Evolutionary conservation across 371 early-diverging fungal genomes (phyloP).

Genomic region (Apophysomyces sp.): DNA sequence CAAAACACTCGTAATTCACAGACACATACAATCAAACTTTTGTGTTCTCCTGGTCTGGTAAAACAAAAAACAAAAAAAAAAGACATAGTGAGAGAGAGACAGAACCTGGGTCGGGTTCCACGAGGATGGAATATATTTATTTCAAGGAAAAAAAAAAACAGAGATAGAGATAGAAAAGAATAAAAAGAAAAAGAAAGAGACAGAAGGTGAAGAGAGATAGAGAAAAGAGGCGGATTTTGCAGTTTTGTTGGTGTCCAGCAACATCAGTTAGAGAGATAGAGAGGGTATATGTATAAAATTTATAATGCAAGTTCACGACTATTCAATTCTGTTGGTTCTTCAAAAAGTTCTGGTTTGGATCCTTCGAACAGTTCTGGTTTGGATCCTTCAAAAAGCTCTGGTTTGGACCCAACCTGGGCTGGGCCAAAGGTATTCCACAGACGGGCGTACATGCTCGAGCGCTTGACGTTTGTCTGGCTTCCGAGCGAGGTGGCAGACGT

Average conservation of each 20-base stretch:
- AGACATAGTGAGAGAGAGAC: too few species aligned
- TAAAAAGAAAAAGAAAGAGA: not conserved
- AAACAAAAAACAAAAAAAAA: too few species aligned
- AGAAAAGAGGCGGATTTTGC: not conserved
- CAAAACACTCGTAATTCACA: too few species aligned
- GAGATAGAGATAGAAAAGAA: conserved; percentile 1
- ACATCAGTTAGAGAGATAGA: too few species aligned
- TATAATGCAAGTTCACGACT: not conserved
- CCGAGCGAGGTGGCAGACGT: conserved; percentile 37
- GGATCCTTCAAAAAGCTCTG: not conserved
- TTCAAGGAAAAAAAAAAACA: not conserved
- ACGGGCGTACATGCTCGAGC: conserved; percentile 48
- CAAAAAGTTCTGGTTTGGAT: conserved; percentile 6
- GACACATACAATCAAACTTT: too few species aligned
- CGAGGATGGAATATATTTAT: too few species aligned
- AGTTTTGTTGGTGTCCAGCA: not conserved
- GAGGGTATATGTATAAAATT: not conserved
- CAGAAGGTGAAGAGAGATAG: not conserved
- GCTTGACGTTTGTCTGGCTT: conserved; percentile 30
- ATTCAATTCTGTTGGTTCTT: conserved; percentile 17
- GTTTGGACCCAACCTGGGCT: conserved; percentile 7
- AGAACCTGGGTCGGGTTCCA: too few species aligned
- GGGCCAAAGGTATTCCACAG: conserved; percentile 40
- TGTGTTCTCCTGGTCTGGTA: too few species aligned
- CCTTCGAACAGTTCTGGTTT: not conserved